Evolutionary conservation across 2,329 filamentous ascomycete species (phyloP), one percentile per base, ranked within the genome.

Genomic region (Pestalotiopsis fici): DNA sequence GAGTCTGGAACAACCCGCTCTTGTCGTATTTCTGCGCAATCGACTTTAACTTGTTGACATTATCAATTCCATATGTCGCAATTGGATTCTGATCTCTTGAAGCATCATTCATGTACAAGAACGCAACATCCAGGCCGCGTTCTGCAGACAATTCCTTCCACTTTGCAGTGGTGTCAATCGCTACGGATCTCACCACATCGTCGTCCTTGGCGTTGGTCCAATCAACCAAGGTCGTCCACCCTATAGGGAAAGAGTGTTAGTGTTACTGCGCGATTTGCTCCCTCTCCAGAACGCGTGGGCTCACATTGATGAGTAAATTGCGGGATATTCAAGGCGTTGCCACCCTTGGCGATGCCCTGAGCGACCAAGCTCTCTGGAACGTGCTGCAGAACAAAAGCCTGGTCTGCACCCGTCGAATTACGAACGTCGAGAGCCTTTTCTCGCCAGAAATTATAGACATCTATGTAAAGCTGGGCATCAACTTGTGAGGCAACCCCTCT

Each of bases 101-200:
- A 3, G 78, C 78, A 65, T 82, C 81, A 66, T 80, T 79, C 54
- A 81, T 72, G 69, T 80, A 85, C 70, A 83, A 78, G 68, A 80
- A 81, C 12, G 78, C 57, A 69, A 66, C 18, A 65, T 68, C 65
- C 65, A 69, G 56, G 65, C 69, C 23, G 69, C 35, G 21, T 25
- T 67, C 62, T 6, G 47, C 18, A 3, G 39, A 47, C 9, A 70
- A 66, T n/a, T 56, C 59, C 15, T 69, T 50, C 67, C 65, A 72
- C 43, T 71, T 61, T 6, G 66, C 50, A 6, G 59, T 64, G 0
- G 69, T 73, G 3, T 70, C 67, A 27, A 71, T 73, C 3, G 70
- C 63, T 9, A 71, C 70, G 5, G 68, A 65, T 6, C 69, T 66
- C 11, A 81, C 73, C 27, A 66, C 66, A 28, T 77, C 74, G 50